These are phyloP conservation scores for Fragaria vesca DNA, from an alignment of 306 rosid species.

Conservation along the genomic window DNA sequence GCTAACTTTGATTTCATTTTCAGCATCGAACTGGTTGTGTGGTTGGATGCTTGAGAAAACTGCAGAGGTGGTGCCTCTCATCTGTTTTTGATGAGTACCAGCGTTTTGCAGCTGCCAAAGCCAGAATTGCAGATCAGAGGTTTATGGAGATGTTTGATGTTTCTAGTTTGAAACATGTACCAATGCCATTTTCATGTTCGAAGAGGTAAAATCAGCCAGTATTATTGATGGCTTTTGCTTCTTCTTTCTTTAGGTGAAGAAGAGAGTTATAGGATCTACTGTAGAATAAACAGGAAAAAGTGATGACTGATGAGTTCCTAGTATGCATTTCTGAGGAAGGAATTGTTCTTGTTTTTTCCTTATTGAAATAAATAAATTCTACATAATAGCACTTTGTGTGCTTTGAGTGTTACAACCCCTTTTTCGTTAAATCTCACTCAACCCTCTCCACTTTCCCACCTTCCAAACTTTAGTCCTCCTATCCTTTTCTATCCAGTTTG, in stretches of 20 bases:
- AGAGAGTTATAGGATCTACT: constrained; percentile 35
- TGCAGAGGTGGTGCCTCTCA: constrained; percentile 92
- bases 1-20: constrained; percentile 14
- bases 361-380: constrained; percentile 4
- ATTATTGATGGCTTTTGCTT: constrained; percentile 32
- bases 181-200: constrained; percentile 62
- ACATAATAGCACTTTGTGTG: not conserved
- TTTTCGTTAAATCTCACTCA: not conserved
- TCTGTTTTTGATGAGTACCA: constrained; percentile 92
- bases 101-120: constrained; percentile 95
- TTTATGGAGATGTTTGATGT: constrained; percentile 89
- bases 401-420: constrained; percentile 2
- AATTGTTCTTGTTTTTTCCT: constrained; percentile 33
- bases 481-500: not conserved
- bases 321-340: constrained; percentile 50
- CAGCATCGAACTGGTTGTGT: constrained; percentile 99
- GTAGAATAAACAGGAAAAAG: constrained; percentile 48
- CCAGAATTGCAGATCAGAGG: constrained; percentile 94
- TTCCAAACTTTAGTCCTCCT: constrained; percentile 2
- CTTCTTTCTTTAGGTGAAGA: constrained; percentile 44
- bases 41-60: constrained; percentile 92
- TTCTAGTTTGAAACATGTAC: constrained; percentile 73
- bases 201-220: constrained; percentile 44
- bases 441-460: not conserved
- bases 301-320: constrained; percentile 61